Evolutionary conservation across 129 eudicot species (phyloP).

Genomic region (Kitagawia praeruptora): DNA sequence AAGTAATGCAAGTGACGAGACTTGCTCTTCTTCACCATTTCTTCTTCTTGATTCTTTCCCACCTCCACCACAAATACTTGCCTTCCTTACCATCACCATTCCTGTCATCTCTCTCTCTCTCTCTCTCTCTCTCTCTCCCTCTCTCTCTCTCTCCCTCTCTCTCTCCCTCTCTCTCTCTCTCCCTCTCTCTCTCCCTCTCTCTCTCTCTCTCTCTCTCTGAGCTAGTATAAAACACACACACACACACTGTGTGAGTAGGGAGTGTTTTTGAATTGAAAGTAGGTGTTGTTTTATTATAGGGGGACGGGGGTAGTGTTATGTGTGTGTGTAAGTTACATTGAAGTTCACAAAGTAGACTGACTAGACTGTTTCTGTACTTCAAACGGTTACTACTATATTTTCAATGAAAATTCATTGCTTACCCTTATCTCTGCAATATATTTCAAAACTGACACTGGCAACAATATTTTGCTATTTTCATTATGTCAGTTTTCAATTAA

Average conservation of each 20-base stretch:
- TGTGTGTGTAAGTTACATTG: not conserved
- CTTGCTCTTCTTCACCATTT: constrained; percentile 36
- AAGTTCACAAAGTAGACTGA: not conserved
- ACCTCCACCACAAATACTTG: constrained; percentile 39
- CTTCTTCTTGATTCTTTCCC: constrained; percentile 18
- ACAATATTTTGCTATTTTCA: no score
- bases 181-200: constrained; percentile 19
- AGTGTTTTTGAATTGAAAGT: not conserved
- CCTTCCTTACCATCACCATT: constrained; percentile 6
- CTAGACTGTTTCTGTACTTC: not conserved
- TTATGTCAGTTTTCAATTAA: no score
- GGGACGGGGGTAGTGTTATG: not conserved
- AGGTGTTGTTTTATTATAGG: not conserved
- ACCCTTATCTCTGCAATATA: not conserved
- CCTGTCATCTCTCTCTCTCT: constrained; percentile 13
- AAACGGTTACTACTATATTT: not conserved
- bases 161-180: not conserved
- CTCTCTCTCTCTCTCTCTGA: no score
- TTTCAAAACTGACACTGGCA: not conserved
- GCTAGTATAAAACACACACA: not conserved
- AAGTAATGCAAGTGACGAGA: constrained; percentile 53
- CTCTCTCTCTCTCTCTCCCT: constrained; percentile 8
- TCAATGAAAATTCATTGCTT: not conserved
- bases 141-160: constrained; percentile 14
- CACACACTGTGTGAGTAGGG: constrained; percentile 18